Percentiles rank a stretch among this genome's conserved stretches.
These are phyloP conservation scores for Verticillium isaacii DNA, from an alignment of 2,329 filamentous ascomycete species.

Conservation along the genomic window DNA sequence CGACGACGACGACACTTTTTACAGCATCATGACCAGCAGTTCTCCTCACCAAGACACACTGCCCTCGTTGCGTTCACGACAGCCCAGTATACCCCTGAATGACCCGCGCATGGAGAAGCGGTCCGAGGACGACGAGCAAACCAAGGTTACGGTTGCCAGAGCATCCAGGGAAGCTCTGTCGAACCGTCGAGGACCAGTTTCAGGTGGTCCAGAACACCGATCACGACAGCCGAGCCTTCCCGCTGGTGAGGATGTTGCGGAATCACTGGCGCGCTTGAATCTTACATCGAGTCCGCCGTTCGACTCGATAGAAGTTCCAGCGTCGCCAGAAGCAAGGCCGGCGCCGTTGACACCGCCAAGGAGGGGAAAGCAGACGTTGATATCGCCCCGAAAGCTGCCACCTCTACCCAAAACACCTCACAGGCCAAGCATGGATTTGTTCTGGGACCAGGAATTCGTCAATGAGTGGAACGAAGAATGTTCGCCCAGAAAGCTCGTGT, in stretches of 20 bases:
- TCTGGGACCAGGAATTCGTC: slow-evolving; percentile 55
- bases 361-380: slow-evolving; percentile 8
- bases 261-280: not conserved
- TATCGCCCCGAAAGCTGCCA: slow-evolving; percentile 25
- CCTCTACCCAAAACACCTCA: slow-evolving; percentile 50
- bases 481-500: slow-evolving; percentile 40
- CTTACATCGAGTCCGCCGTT: not conserved
- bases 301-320: not conserved
- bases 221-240: not conserved
- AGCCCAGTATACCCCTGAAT: not conserved
- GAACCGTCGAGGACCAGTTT: not conserved
- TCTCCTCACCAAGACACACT: not conserved
- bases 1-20: not conserved
- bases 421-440: slow-evolving; percentile 47
- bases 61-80: not conserved
- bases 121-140: not conserved
- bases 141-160: not conserved
- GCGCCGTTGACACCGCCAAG: slow-evolving; percentile 13
- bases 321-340: not conserved
- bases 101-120: too few species aligned
- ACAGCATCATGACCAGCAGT: not conserved
- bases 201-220: not conserved
- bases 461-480: slow-evolving; percentile 63
- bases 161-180: not conserved
- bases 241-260: not conserved